Evolutionary conservation across 176 grass and related monocot genomes (phyloP).

Genomic region (Saccharum officinarum): DNA sequence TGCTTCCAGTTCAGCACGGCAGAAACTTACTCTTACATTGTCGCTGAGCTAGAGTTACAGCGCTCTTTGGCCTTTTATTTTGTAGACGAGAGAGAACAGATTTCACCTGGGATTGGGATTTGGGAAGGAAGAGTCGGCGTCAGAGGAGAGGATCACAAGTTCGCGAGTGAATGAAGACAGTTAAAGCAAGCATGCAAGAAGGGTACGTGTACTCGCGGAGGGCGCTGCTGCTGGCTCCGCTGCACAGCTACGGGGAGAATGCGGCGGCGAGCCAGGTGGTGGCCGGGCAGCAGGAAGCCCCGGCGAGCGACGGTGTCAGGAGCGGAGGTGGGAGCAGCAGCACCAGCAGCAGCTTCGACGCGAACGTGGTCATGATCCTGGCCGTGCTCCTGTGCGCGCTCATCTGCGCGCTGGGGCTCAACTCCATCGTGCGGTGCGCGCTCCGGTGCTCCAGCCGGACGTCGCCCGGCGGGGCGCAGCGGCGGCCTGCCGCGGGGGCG

Average conservation of each 20-base stretch:
- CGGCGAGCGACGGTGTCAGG: slow-evolving; percentile 8
- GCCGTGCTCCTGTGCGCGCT: slow-evolving; percentile 77
- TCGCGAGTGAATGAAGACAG: neutral
- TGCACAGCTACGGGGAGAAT: slow-evolving; percentile 31
- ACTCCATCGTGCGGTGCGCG: slow-evolving; percentile 78
- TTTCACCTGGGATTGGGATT: neutral
- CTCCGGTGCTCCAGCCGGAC: slow-evolving; percentile 60
- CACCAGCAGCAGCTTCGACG: slow-evolving; percentile 56
- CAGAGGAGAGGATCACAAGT: neutral
- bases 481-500: neutral
- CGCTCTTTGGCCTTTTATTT: neutral
- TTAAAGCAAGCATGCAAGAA: slow-evolving; percentile 12
- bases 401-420: slow-evolving; percentile 78
- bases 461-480: neutral
- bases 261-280: slow-evolving; percentile 28
- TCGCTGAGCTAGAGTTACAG: slow-evolving; percentile 24
- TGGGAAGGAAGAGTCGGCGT: neutral
- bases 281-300: neutral
- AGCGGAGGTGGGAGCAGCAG: neutral
- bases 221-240: slow-evolving; percentile 50
- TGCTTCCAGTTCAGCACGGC: neutral
- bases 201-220: slow-evolving; percentile 49
- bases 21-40: slow-evolving; percentile 28
- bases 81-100: neutral
- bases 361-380: slow-evolving; percentile 86